These are phyloP conservation scores for Mycosarcoma mackinlayi DNA, from an alignment of 1,284 basidiomycete species.

Conservation along the genomic window DNA sequence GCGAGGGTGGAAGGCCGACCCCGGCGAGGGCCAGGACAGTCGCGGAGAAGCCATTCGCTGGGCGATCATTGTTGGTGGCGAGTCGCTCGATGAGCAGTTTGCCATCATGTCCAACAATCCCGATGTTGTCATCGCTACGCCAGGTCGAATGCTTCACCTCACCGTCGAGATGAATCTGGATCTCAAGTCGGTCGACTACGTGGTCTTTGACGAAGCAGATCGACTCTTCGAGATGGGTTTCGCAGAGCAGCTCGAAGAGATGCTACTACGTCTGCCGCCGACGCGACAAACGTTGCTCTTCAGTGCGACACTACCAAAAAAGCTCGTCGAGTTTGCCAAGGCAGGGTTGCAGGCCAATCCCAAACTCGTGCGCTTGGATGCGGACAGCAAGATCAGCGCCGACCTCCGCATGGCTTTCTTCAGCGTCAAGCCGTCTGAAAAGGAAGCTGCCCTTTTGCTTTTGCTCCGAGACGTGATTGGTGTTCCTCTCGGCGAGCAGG, in stretches of 20 bases:
- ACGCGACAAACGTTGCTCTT: conserved; percentile 92
- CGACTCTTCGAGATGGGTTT: conserved; percentile 98
- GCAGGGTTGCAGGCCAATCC: conserved; percentile 89
- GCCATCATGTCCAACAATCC: conserved; percentile 93
- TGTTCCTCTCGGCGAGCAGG: conserved; percentile 74
- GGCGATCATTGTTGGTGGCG: conserved; percentile 95
- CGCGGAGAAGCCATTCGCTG: conserved; percentile 78
- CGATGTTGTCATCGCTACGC: conserved; percentile 79
- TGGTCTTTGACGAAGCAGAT: conserved; percentile 98
- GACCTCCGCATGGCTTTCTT: conserved; percentile 96
- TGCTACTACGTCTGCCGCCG: conserved; percentile 85
- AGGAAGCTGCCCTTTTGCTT: conserved; percentile 88
- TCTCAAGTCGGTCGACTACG: conserved; percentile 85
- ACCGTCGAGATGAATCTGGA: conserved; percentile 97
- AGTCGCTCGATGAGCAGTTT: conserved; percentile 95
- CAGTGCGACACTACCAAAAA: conserved; percentile 94
- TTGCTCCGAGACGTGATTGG: conserved; percentile 87
- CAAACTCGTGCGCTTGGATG: conserved; percentile 91
- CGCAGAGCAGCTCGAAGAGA: conserved; percentile 88
- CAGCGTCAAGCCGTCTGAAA: conserved; percentile 89
- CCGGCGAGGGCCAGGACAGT: conserved; percentile 70
- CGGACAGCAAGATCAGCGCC: conserved; percentile 92
- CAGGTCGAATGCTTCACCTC: conserved; percentile 93
- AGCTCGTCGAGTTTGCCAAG: conserved; percentile 95
- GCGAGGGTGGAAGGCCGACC: conserved; percentile 74